A percentile compares a stretch with the other conserved stretches of the same genome.
Evolutionary conservation across 345 rosid genomes (phyloP).

Genomic region (Crucihimalaya himalaica): DNA sequence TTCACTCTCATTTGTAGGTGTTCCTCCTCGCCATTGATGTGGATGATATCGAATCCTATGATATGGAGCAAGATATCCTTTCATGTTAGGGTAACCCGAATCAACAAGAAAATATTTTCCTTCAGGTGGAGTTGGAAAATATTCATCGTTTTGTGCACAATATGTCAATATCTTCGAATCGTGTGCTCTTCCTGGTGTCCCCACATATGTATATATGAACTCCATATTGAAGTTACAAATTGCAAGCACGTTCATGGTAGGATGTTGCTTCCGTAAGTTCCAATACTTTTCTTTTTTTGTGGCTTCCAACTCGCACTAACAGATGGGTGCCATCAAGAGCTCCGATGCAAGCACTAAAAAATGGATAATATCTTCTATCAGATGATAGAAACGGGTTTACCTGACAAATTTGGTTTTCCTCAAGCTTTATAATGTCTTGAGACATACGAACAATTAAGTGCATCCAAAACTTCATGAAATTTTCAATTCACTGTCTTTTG

Average conservation of each 20-base stretch:
- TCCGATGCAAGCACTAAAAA: neutral
- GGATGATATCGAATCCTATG: neutral
- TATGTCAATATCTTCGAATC: neutral
- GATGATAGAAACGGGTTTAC: neutral
- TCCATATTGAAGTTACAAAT: conserved; percentile 11
- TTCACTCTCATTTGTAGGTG: neutral
- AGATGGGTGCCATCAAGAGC: conserved; percentile 8
- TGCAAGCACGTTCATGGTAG: neutral
- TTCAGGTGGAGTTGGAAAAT: neutral
- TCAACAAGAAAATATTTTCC: neutral
- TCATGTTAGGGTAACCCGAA: neutral
- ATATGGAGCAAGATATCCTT: neutral
- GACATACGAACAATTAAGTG: no score
- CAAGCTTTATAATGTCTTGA: no score
- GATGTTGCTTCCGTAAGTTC: neutral
- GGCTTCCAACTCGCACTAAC: neutral
- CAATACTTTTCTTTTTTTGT: neutral
- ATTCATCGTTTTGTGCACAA: neutral
- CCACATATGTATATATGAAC: conserved; percentile 1
- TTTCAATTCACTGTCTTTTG: no score
- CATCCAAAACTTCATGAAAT: no score
- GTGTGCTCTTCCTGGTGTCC: neutral
- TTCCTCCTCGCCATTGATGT: neutral
- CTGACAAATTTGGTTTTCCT: neutral
- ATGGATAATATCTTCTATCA: neutral